phyloP scores from a whole-genome alignment of 106 monocot genomes.

The Dendrobium chrysotoxum region DNA sequence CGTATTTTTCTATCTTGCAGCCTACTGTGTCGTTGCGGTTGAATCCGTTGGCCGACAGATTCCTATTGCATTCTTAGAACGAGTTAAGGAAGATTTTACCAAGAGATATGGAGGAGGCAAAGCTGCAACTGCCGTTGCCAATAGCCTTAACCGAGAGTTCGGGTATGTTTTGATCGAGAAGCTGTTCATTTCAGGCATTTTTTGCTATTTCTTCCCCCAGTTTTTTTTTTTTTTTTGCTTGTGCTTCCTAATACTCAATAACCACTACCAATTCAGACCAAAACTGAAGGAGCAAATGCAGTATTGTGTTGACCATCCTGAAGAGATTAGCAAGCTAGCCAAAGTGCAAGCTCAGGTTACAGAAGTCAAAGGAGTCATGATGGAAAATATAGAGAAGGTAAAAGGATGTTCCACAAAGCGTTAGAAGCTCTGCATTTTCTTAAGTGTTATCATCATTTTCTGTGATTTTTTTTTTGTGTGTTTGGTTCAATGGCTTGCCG shows the following conservation, averaged over 20 bases:
- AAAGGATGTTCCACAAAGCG: not conserved
- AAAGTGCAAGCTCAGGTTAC: slow-evolving; percentile 34
- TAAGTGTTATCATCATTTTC: not conserved
- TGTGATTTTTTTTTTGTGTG: not conserved
- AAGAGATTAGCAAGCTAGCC: slow-evolving; percentile 34
- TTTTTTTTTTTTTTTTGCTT: not conserved
- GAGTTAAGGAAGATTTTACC: slow-evolving; percentile 13
- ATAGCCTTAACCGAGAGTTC: slow-evolving; percentile 13
- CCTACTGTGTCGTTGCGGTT: slow-evolving; percentile 15
- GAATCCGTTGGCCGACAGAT: slow-evolving; percentile 12
- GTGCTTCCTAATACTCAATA: too few relatives aligned
- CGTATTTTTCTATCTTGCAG: slow-evolving; percentile 5
- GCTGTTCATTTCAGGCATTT: too few relatives aligned
- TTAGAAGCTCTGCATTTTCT: not conserved
- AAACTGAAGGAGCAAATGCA: slow-evolving; percentile 37
- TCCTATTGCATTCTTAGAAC: slow-evolving; percentile 14
- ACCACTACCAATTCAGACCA: slow-evolving; percentile 6
- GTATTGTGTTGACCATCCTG: slow-evolving; percentile 31
- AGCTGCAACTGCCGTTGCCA: slow-evolving; percentile 15
- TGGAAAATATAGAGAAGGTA: slow-evolving; percentile 36
- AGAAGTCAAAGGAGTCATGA: slow-evolving; percentile 39
- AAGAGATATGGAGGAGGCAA: slow-evolving; percentile 23
- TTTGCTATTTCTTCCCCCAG: too few relatives aligned
- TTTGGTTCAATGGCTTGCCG: not conserved
- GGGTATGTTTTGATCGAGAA: slow-evolving; percentile 1